Percentiles rank a stretch among this genome's conserved stretches.
phyloP scores from a whole-genome alignment of 169 alveolate species.

The Eimeria brunetti region DNA sequence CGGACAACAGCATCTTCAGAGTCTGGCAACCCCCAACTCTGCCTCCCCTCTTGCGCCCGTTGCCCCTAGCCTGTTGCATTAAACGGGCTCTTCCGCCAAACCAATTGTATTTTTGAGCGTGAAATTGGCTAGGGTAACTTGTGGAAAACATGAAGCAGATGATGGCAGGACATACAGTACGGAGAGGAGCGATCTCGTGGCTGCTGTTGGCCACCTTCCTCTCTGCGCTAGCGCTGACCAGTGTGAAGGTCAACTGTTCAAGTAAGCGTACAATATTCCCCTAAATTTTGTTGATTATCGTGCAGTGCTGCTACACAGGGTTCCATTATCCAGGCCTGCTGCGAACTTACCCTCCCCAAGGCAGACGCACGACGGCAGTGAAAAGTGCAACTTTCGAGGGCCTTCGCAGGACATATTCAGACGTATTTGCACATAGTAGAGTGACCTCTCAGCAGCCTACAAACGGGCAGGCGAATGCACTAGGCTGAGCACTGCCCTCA shows the following conservation, averaged over 20 bases:
- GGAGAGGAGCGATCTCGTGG: constrained; percentile 18
- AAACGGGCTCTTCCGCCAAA: neutral
- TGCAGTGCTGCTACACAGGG: neutral
- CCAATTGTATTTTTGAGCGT: neutral
- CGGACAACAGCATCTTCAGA: neutral
- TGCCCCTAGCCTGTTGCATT: neutral
- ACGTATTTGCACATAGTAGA: neutral
- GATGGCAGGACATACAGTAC: neutral
- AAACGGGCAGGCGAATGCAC: neutral
- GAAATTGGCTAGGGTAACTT: neutral
- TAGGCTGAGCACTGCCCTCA: neutral
- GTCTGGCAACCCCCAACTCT: neutral
- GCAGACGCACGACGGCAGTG: neutral
- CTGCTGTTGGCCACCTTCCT: constrained; percentile 1
- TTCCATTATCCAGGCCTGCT: neutral
- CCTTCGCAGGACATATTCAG: neutral
- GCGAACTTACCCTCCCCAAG: neutral
- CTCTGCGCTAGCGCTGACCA: neutral
- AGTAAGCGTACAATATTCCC: neutral
- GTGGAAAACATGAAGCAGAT: neutral
- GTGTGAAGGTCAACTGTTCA: constrained; percentile 5
- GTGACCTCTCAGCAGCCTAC: neutral
- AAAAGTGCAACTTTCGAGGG: neutral
- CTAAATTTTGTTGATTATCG: neutral
- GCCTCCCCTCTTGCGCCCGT: neutral